phyloP scores from a whole-genome alignment of 2,329 filamentous ascomycete genomes.

The Colletotrichum sp. region DNA sequence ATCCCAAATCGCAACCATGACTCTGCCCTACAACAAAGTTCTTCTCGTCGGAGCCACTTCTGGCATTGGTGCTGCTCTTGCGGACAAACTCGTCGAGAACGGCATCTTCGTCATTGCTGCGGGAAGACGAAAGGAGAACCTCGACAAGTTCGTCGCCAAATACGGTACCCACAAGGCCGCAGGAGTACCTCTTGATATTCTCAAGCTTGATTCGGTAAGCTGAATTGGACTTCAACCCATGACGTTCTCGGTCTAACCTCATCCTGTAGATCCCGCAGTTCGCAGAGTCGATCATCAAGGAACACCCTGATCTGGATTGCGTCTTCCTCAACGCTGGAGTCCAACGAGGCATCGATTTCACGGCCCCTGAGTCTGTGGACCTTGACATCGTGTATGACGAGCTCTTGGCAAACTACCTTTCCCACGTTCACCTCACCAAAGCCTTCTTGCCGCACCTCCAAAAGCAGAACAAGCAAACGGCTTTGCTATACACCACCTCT shows the following conservation, averaged over 20 bases:
- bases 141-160: slow-evolving; percentile 51
- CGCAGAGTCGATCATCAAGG: slow-evolving; percentile 24
- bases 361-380: slow-evolving; percentile 28
- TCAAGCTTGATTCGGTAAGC: background rate
- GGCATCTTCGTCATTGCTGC: slow-evolving; percentile 51
- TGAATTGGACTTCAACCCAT: background rate
- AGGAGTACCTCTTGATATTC: slow-evolving; percentile 20
- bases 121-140: slow-evolving; percentile 51
- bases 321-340: slow-evolving; percentile 63
- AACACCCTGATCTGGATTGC: slow-evolving; percentile 58
- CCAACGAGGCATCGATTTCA: slow-evolving; percentile 51
- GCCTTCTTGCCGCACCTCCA: slow-evolving; percentile 31
- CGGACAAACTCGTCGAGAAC: slow-evolving; percentile 43
- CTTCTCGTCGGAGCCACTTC: slow-evolving; percentile 49
- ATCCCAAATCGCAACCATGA: slow-evolving; percentile 36
- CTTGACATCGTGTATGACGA: slow-evolving; percentile 32
- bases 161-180: slow-evolving; percentile 45
- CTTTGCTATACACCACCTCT: slow-evolving; percentile 24
- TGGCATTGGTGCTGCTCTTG: slow-evolving; percentile 32
- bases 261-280: background rate
- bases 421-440: slow-evolving; percentile 29
- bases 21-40: slow-evolving; percentile 60
- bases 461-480: slow-evolving; percentile 13
- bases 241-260: background rate
- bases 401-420: slow-evolving; percentile 32